Base-by-base conservation (phyloP, 202 grass and related monocot species). In the Tripidium arundinaceum region DNA sequence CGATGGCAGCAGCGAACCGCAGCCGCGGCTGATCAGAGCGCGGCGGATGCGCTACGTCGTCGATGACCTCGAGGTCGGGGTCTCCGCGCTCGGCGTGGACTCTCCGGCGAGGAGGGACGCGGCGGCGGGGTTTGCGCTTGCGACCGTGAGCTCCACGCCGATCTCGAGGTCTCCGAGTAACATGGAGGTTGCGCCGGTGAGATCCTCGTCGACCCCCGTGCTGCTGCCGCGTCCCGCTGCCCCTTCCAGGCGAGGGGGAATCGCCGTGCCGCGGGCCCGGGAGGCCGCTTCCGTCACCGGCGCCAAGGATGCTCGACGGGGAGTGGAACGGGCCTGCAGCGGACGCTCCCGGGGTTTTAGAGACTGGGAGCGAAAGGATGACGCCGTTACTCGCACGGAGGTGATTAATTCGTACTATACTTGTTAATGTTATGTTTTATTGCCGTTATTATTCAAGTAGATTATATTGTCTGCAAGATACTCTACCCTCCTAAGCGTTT, bases 121-220 rank as follows among this genome's bases (percentile, higher is more conserved):
- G 18, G 50, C 26, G 22, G 71, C 31, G 10, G 58, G 70, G 14
- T 77, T 69, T 25, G 68, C 38, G 25, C 62, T 85, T 46, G 49
- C 72, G 40, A 81, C 86, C 10, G 65, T 77, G 15, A 78, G 83
- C 70, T 89, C 89, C 42, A 70, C 88, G 36, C 82, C 81, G 41
- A 81, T 82, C 80, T 87, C 79, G 36, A 52, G 72, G 63, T 90
- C 89, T 2, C 60, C 76, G 68, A 89, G 83, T 5, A 89, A 79
- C 75, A 49, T 85, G 78, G 89, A 90, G 79, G 64, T 84, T 22
- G 64, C 39, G 24, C 80, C 86, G 2, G 47, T 41, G n/a, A 85
- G 91, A 65, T 88, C 83, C 19, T 82, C 87, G 63, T 83, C 86
- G 75, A 78, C 80, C 49, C 90, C 80, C 66, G 77, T 89, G 74